phyloP scores from a whole-genome alignment of 768 basidiomycete species.

The Phanerochaete carnosa region DNA sequence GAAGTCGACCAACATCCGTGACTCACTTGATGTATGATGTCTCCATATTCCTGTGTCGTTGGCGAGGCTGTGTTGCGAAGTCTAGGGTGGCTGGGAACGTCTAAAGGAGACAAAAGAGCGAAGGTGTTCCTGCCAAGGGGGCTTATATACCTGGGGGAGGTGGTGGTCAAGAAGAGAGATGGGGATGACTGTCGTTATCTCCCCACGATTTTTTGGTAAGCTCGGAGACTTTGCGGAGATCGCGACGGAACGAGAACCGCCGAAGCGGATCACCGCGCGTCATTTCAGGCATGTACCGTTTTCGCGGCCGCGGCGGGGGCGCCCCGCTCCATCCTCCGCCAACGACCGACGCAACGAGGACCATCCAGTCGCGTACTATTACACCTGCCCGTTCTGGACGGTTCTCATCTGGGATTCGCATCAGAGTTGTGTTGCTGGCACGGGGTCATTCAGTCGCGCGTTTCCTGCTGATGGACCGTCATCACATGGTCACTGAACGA shows the following conservation, averaged over 20 bases:
- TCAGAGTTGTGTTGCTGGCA: background rate
- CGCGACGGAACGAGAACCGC: background rate
- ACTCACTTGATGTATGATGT: background rate
- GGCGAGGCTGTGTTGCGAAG: too few relatives aligned
- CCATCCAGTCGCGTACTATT: background rate
- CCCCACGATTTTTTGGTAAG: background rate
- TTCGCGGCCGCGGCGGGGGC: background rate
- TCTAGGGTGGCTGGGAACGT: background rate
- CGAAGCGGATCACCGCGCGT: background rate
- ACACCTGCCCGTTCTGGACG: background rate
- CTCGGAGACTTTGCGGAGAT: constrained; percentile 1
- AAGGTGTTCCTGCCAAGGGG: background rate
- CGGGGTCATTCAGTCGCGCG: background rate
- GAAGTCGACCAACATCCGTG: background rate
- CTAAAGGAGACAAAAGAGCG: background rate
- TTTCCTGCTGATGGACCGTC: constrained; percentile 1
- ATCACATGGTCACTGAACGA: background rate
- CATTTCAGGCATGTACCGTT: background rate
- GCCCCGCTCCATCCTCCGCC: background rate
- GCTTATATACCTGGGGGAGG: background rate
- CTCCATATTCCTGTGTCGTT: background rate
- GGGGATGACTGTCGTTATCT: background rate
- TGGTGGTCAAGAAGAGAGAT: constrained; percentile 2
- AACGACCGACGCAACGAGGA: background rate
- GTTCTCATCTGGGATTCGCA: background rate